These are phyloP conservation scores for Lecanosticta acicola DNA, from an alignment of 2,329 filamentous ascomycete species.

Conservation along the genomic window DNA sequence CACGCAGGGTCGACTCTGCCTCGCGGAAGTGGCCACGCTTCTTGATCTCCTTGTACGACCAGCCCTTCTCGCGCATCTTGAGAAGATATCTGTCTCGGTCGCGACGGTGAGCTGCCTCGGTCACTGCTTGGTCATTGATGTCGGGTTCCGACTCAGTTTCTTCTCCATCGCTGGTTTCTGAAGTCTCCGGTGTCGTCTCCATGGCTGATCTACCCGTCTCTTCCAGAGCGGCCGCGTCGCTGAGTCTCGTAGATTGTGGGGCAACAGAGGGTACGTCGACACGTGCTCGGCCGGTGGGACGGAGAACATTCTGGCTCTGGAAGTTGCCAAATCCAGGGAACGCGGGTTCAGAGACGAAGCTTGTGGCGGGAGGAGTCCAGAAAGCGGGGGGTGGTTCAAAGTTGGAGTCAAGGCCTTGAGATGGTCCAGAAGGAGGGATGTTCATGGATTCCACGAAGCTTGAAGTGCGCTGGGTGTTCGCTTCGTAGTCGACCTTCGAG, in stretches of 20 bases:
- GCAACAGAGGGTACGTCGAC: background rate
- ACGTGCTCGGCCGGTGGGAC: background rate
- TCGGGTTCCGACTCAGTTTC: conserved; percentile 6
- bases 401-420: background rate
- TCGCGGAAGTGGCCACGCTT: conserved; percentile 51
- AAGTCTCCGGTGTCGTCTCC: conserved; percentile 2
- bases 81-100: conserved; percentile 42
- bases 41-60: conserved; percentile 62
- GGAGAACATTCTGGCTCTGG: background rate
- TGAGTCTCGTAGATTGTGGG: background rate
- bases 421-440: background rate
- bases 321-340: background rate
- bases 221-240: background rate
- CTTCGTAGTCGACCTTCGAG: background rate
- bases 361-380: background rate
- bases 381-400: background rate
- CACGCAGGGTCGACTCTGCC: conserved; percentile 67
- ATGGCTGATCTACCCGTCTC: background rate
- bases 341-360: background rate
- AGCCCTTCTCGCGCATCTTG: conserved; percentile 49
- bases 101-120: conserved; percentile 16
- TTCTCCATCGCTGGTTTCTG: conserved; percentile 2
- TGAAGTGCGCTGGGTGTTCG: background rate
- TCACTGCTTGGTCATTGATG: conserved; percentile 14
- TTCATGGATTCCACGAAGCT: background rate